phyloP scores from a whole-genome alignment of 2,329 filamentous ascomycete genomes.

The Sporothrix curviconia region DNA sequence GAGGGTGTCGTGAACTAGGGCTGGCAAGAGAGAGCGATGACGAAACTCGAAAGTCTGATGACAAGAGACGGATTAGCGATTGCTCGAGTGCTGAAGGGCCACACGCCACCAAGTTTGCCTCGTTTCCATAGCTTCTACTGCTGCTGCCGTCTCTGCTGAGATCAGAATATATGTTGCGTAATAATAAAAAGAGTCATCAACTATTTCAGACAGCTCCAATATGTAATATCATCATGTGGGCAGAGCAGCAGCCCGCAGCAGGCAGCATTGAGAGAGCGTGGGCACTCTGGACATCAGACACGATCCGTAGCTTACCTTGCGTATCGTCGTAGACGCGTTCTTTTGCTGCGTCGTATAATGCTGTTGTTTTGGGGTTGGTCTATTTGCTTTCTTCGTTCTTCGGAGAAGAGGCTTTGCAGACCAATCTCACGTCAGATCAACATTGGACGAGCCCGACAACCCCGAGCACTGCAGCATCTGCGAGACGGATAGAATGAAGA shows the following conservation, averaged over 20 bases:
- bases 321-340: neutral
- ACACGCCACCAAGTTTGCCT: no score
- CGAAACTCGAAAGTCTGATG: no score
- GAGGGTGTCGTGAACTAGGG: neutral
- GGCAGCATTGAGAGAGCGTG: neutral
- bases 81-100: no score
- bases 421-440: conserved; percentile 8
- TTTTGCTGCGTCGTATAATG: neutral
- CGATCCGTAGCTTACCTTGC: neutral
- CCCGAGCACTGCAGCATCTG: conserved; percentile 11
- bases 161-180: conserved; percentile 29
- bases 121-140: neutral
- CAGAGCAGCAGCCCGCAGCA: neutral
- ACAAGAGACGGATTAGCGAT: no score
- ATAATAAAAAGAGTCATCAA: conserved; percentile 48
- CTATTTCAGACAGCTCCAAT: conserved; percentile 68
- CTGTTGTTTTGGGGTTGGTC: neutral
- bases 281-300: no score
- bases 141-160: neutral
- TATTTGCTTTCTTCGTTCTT: neutral
- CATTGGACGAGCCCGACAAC: neutral
- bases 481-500: neutral
- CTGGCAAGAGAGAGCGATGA: neutral
- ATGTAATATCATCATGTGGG: conserved; percentile 45
- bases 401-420: neutral